Evolutionary conservation across 2,329 filamentous ascomycete genomes (phyloP).

Genomic region (Nothophoma quercina): DNA sequence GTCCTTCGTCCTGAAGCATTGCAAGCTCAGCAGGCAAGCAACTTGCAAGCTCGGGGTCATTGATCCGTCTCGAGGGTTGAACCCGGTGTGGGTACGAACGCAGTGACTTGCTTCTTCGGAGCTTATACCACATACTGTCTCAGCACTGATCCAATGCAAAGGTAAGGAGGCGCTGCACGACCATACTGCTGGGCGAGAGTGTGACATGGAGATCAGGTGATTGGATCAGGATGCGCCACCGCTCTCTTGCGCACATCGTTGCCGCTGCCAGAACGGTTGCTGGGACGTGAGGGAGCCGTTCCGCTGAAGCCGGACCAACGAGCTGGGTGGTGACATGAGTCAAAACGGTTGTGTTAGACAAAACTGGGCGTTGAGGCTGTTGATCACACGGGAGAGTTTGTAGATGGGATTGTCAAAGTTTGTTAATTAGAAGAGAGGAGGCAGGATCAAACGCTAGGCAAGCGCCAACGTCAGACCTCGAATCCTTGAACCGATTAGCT

Average conservation of each 20-base stretch:
- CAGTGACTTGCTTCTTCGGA: constrained; percentile 6
- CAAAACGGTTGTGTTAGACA: too few relatives aligned
- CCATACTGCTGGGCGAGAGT: constrained; percentile 10
- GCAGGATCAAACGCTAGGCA: background rate
- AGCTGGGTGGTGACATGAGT: constrained; percentile 9
- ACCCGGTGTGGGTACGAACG: background rate
- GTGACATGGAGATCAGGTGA: constrained; percentile 4
- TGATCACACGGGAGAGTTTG: background rate
- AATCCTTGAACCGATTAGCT: background rate
- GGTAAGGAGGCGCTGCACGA: constrained; percentile 12
- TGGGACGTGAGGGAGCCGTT: background rate
- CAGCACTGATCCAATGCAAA: constrained; percentile 14
- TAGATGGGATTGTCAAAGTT: background rate
- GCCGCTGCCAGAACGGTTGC: constrained; percentile 4
- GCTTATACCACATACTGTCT: constrained; percentile 3
- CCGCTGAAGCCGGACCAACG: constrained; percentile 10
- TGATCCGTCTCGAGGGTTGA: background rate
- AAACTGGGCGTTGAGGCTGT: too few relatives aligned
- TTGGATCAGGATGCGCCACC: constrained; percentile 7
- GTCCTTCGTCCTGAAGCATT: background rate
- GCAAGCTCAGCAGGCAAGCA: background rate
- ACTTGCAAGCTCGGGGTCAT: background rate
- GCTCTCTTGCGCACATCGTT: constrained; percentile 4
- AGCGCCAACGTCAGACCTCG: background rate
- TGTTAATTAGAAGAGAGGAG: background rate